Percentiles rank a stretch among this genome's conserved stretches.
phyloP scores from a whole-genome alignment of 495 filamentous ascomycete species.

The Lepraria neglecta region DNA sequence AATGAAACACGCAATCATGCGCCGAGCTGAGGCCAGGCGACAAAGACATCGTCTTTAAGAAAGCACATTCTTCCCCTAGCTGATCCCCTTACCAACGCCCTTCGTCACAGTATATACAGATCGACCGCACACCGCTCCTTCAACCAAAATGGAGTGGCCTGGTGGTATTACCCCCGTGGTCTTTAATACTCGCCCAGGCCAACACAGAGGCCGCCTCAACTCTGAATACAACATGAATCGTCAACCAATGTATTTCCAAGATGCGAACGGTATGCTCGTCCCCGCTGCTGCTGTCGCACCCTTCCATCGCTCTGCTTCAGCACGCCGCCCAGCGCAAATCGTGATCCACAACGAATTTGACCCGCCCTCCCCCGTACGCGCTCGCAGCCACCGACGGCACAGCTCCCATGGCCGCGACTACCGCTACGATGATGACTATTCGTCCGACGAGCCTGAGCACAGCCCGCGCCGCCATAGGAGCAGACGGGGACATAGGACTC shows the following conservation, averaged over 20 bases:
- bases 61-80: too few species aligned
- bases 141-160: conserved; percentile 13
- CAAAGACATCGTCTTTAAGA: too few species aligned
- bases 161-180: conserved; percentile 13
- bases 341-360: conserved; percentile 27
- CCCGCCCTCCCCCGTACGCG: conserved; percentile 18
- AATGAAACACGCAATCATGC: too few species aligned
- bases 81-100: too few species aligned
- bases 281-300: conserved; percentile 19
- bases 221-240: conserved; percentile 20
- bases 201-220: conserved; percentile 14
- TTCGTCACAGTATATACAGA: too few species aligned
- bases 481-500: conserved; percentile 5
- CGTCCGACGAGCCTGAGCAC: conserved; percentile 21
- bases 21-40: too few species aligned
- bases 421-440: conserved; percentile 14
- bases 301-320: conserved; percentile 25
- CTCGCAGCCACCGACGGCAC: conserved; percentile 11
- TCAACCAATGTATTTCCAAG: conserved; percentile 21
- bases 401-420: conserved; percentile 20
- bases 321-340: conserved; percentile 24
- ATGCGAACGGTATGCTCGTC: conserved; percentile 25
- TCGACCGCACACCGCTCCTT: too few species aligned
- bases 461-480: conserved; percentile 18
- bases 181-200: conserved; percentile 13